phyloP scores from a whole-genome alignment of 208 protist species.

The Trypanosoma cruzi region DNA sequence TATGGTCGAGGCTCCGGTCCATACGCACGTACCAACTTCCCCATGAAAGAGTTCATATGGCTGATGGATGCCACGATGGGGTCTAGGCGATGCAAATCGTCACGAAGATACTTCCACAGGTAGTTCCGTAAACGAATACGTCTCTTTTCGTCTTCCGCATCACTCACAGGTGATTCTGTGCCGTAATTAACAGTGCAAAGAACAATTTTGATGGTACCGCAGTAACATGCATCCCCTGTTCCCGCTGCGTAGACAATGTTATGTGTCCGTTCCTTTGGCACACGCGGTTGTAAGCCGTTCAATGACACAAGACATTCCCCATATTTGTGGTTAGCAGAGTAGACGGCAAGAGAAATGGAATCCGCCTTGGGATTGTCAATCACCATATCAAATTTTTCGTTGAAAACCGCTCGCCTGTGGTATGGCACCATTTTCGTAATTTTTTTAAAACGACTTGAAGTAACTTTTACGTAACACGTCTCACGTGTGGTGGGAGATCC shows the following conservation, averaged over 20 bases:
- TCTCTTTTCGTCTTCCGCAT: conserved; percentile 36
- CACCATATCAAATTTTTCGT: conserved; percentile 50
- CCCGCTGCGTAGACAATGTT: conserved; percentile 71
- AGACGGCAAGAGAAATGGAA: conserved; percentile 54
- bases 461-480: conserved; percentile 54
- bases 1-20: conserved; percentile 59
- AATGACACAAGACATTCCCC: conserved; percentile 65
- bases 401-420: conserved; percentile 52
- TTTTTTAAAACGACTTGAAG: conserved; percentile 31
- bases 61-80: conserved; percentile 57
- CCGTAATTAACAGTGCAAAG: conserved; percentile 55
- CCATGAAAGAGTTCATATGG: conserved; percentile 60
- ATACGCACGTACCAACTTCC: conserved; percentile 48
- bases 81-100: conserved; percentile 82
- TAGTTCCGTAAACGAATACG: conserved; percentile 70
- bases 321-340: conserved; percentile 46
- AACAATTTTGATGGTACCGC: conserved; percentile 48
- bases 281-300: conserved; percentile 50
- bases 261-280: conserved; percentile 52
- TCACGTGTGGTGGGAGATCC: conserved; percentile 40
- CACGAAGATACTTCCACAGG: conserved; percentile 77
- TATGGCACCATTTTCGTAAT: conserved; percentile 44
- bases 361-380: conserved; percentile 39
- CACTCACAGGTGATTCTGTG: conserved; percentile 35
- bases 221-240: conserved; percentile 62